A percentile compares a stretch with the other conserved stretches of the same genome.
Evolutionary conservation across 2,329 filamentous ascomycete species (phyloP).

Genomic region (Aspergillus sp.): DNA sequence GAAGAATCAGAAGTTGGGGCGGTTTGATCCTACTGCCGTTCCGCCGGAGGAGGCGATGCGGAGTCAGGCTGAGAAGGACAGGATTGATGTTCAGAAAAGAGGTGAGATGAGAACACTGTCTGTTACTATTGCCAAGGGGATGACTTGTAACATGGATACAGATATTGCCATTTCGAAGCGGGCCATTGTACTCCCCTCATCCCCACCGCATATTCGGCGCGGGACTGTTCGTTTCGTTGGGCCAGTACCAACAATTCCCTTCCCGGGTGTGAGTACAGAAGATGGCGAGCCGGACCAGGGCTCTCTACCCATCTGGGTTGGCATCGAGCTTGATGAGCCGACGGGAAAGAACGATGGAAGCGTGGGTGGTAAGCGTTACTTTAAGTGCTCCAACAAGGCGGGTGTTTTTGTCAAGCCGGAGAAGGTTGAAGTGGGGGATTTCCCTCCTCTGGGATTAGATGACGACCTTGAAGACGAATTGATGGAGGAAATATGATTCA

Average conservation of each 20-base stretch:
- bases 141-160: constrained; percentile 11
- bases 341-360: constrained; percentile 59
- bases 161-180: constrained; percentile 38
- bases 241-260: constrained; percentile 34
- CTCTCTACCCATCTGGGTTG: constrained; percentile 46
- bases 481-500: constrained; percentile 49
- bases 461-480: constrained; percentile 50
- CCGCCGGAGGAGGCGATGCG: constrained; percentile 66
- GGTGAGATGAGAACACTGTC: constrained; percentile 42
- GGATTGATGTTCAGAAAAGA: constrained; percentile 58
- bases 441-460: constrained; percentile 44
- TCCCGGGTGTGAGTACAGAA: constrained; percentile 20
- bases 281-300: constrained; percentile 11
- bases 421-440: constrained; percentile 56
- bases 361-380: constrained; percentile 48
- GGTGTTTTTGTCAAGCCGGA: constrained; percentile 59
- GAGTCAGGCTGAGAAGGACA: constrained; percentile 54
- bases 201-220: constrained; percentile 37
- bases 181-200: constrained; percentile 40
- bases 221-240: constrained; percentile 39
- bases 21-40: constrained; percentile 82
- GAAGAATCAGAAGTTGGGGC: constrained; percentile 86
- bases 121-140: neutral
- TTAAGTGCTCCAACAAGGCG: constrained; percentile 46
- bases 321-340: constrained; percentile 57